These are phyloP conservation scores for Aspergillus baeticus DNA, from an alignment of 495 filamentous ascomycete genomes.

Conservation along the genomic window DNA sequence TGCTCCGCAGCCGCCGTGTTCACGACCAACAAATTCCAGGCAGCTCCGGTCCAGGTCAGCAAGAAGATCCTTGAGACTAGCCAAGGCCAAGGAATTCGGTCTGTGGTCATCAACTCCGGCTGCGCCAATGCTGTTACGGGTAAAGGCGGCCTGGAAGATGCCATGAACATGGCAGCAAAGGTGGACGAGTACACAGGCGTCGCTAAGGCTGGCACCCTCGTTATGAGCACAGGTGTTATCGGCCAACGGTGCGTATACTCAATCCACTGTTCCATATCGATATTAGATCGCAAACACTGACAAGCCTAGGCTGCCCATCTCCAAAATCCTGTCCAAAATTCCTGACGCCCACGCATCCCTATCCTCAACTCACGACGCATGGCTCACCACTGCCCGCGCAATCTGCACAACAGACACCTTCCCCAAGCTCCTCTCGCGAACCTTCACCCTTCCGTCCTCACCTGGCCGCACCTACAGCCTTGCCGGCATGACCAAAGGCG, in stretches of 20 bases:
- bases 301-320: slow-evolving; percentile 68
- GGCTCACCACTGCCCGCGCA: slow-evolving; percentile 81
- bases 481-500: slow-evolving; percentile 96
- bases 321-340: slow-evolving; percentile 82
- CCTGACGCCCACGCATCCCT: slow-evolving; percentile 70
- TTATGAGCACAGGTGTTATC: slow-evolving; percentile 99
- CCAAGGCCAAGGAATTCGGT: slow-evolving; percentile 68
- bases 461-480: slow-evolving; percentile 71
- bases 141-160: slow-evolving; percentile 87
- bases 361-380: slow-evolving; percentile 75
- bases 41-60: slow-evolving; percentile 87
- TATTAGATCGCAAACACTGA: neutral
- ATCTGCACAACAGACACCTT: slow-evolving; percentile 99
- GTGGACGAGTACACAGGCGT: slow-evolving; percentile 70
- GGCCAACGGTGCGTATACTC: slow-evolving; percentile 69
- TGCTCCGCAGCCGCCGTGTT: slow-evolving; percentile 94
- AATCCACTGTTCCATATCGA: neutral
- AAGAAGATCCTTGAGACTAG: slow-evolving; percentile 64
- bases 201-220: slow-evolving; percentile 67
- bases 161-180: slow-evolving; percentile 72
- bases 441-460: slow-evolving; percentile 83
- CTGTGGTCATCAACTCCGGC: slow-evolving; percentile 90
- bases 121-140: slow-evolving; percentile 98
- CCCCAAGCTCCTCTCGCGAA: slow-evolving; percentile 86
- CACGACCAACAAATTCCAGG: slow-evolving; percentile 98